Evolutionary conservation across 129 eudicot genomes (phyloP), one percentile per base, ranked within the genome.

Genomic region (Calendula officinalis): DNA sequence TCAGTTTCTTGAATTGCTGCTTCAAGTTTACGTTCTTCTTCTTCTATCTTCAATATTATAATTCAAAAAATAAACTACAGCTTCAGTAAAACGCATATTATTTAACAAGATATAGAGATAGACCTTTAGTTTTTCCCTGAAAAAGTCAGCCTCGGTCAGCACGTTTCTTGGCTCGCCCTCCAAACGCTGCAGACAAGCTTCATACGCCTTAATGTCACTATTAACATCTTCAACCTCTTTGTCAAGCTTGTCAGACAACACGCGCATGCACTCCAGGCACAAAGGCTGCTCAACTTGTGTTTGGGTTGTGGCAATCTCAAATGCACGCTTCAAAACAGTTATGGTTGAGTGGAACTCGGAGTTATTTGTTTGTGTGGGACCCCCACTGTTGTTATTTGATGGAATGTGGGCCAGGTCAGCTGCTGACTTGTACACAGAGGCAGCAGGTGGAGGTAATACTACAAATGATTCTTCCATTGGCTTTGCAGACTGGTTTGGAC

Each of bases 181-280:
- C 86, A 92, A 76, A 8, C 84, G 95, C 40, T 85, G 87, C 63
- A 92, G 87, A 67, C 96, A 88, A 38, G 95, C 95, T 75, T 88
- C 99, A 70, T 92, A 92, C 5, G 96, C 91, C 81, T 88, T 79
- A 12, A 92, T 85, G 76, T 92, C 99, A 63, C 85, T 76, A 61
- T 88, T 83, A 60, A 92, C 96, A 58, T 92, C 99, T 80, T 92
- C 99, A 77, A 92, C 89, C 81, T 92, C 99, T 77, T 88, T 92
- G 71, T 92, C 99, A 70, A 92, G 91, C 76, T 88, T 92, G 75
- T 88, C 96, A 51, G 99, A 92, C 59, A 88, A 64, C 47, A 88
- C 95, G 49, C 95, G 77, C 99, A 92, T 92, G 86, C 99, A 92
- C 80, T 92, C 99, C 4, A 92, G 88, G 79, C 99, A 92, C 34